phyloP scores from a whole-genome alignment of 352 stramenopile species.

The Pythium myriotylum region DNA sequence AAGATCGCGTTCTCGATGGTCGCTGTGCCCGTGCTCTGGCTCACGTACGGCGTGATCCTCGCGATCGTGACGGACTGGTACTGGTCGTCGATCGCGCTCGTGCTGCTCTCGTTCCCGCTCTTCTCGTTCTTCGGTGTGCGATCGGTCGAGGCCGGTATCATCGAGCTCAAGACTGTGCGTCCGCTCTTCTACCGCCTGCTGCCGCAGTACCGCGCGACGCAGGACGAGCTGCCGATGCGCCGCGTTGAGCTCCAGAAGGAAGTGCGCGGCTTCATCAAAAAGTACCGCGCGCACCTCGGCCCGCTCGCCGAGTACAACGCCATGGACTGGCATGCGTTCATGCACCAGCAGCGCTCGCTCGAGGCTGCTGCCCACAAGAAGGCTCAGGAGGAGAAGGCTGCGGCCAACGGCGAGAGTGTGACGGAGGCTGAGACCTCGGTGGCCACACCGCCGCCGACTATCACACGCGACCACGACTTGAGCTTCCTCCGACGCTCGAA shows the following conservation, averaged over 20 bases:
- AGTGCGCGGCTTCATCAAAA: conserved; percentile 77
- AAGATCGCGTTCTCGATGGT: conserved; percentile 94
- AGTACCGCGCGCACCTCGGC: conserved; percentile 61
- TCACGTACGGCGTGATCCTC: conserved; percentile 85
- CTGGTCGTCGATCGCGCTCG: conserved; percentile 79
- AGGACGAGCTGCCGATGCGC: conserved; percentile 74
- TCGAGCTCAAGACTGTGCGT: conserved; percentile 85
- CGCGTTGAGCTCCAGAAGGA: conserved; percentile 74
- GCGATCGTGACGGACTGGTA: conserved; percentile 86
- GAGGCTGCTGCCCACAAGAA: conserved; percentile 38
- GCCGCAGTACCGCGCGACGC: conserved; percentile 74
- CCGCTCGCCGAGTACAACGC: conserved; percentile 69
- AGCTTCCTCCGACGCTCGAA: conserved; percentile 78
- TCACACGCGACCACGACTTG: conserved; percentile 79
- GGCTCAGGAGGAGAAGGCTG: conserved; percentile 10
- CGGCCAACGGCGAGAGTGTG: neutral
- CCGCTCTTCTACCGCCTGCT: conserved; percentile 83
- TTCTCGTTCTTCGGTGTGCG: conserved; percentile 90
- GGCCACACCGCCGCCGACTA: conserved; percentile 47
- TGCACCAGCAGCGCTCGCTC: conserved; percentile 64
- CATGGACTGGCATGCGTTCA: conserved; percentile 86
- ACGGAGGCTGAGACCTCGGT: conserved; percentile 13
- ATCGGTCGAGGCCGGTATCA: conserved; percentile 86
- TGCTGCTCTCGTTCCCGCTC: conserved; percentile 82
- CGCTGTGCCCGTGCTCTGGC: conserved; percentile 85